phyloP scores from a whole-genome alignment of 441 rosid genomes.

The Hura crepitans region DNA sequence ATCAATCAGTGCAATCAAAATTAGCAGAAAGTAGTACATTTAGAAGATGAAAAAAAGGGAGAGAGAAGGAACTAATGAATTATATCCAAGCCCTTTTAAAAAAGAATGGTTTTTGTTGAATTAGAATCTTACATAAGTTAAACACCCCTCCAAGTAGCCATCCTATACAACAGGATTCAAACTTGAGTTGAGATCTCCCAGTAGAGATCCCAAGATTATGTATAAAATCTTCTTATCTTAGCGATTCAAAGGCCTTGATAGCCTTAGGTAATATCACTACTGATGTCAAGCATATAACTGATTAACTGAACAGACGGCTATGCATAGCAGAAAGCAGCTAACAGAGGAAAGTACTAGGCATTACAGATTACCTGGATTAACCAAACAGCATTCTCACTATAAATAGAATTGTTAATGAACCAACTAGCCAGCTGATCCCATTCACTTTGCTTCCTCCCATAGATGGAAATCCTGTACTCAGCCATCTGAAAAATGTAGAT shows the following conservation, averaged over 20 bases:
- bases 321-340: background rate
- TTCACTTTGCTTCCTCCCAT: conserved; percentile 77
- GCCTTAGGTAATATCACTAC: background rate
- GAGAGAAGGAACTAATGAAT: background rate
- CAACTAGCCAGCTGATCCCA: conserved; percentile 87
- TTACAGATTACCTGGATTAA: conserved; percentile 52
- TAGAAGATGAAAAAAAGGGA: background rate
- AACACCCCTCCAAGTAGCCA: background rate
- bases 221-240: too few species aligned
- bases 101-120: background rate
- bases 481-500: conserved; percentile 49
- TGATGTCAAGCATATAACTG: background rate
- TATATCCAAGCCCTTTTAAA: background rate
- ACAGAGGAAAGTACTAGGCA: conserved; percentile 7
- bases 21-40: background rate
- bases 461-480: conserved; percentile 65
- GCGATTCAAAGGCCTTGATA: background rate
- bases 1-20: background rate
- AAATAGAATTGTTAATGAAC: conserved; percentile 65
- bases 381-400: conserved; percentile 73
- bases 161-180: background rate
- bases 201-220: background rate
- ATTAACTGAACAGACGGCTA: background rate
- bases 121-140: background rate
- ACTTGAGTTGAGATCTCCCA: background rate